Evolutionary conservation across 345 rosid genomes (phyloP).

Genomic region (Atalantia buxifolia): DNA sequence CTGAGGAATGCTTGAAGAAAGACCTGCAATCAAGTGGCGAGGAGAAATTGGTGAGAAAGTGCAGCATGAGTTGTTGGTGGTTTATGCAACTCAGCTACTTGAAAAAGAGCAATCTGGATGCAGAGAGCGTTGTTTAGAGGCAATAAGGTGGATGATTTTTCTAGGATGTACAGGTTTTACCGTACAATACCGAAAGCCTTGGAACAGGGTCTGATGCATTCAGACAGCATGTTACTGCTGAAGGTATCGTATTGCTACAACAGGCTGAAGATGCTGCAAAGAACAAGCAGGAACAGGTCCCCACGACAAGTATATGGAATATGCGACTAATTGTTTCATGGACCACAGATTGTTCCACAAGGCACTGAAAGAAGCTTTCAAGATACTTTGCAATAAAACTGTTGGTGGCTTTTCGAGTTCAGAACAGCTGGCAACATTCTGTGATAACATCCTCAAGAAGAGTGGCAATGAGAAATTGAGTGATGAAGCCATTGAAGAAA

Average conservation of each 20-base stretch:
- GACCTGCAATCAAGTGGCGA: constrained; percentile 87
- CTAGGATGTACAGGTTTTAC: constrained; percentile 91
- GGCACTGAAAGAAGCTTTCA: constrained; percentile 75
- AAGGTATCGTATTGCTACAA: constrained; percentile 77
- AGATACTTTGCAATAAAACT: constrained; percentile 56
- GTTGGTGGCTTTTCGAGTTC: constrained; percentile 62
- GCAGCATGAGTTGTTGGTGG: constrained; percentile 74
- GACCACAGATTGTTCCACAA: constrained; percentile 76
- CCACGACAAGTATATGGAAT: constrained; percentile 69
- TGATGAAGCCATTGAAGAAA: constrained; percentile 67
- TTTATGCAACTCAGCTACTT: constrained; percentile 59
- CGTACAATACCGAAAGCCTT: constrained; percentile 62
- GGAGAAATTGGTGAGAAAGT: constrained; percentile 86
- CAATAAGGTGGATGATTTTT: constrained; percentile 86
- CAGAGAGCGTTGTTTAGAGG: constrained; percentile 74
- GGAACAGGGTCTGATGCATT: constrained; percentile 77
- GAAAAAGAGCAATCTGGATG: constrained; percentile 94
- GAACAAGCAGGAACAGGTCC: constrained; percentile 47
- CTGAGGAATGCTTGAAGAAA: constrained; percentile 86
- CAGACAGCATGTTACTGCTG: constrained; percentile 91
- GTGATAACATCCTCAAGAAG: constrained; percentile 62
- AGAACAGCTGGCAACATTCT: constrained; percentile 60
- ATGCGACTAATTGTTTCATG: constrained; percentile 69
- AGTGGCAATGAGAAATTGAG: constrained; percentile 65
- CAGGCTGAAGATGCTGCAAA: constrained; percentile 94